Percentiles rank a stretch among this genome's conserved stretches.
Evolutionary conservation across 768 basidiomycete genomes (phyloP).

Genomic region (Amanita exitialis): DNA sequence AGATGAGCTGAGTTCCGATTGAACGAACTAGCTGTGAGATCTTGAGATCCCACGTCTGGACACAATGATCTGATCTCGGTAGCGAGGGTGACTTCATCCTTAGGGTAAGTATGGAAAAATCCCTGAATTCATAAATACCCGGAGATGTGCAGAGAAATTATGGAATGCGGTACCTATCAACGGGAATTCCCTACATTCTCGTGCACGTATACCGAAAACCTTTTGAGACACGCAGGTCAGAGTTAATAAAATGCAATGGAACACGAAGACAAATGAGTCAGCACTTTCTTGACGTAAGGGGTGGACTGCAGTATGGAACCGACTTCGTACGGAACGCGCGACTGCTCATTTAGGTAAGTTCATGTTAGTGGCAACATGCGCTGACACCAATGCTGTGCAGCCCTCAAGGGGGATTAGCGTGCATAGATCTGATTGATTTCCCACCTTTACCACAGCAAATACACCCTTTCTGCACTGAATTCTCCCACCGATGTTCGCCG

Average conservation of each 20-base stretch:
- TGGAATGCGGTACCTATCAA: neutral
- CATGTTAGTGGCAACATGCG: neutral
- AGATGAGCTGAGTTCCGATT: neutral
- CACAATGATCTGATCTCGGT: conserved; percentile 1
- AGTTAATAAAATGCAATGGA: neutral
- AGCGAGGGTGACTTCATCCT: conserved; percentile 4
- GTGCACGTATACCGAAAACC: neutral
- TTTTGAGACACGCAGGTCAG: neutral
- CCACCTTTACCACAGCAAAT: neutral
- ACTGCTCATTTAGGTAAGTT: neutral
- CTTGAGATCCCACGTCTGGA: conserved; percentile 3
- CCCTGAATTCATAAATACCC: conserved; percentile 2
- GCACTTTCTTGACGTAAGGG: neutral
- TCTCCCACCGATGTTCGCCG: neutral
- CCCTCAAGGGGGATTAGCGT: conserved; percentile 4
- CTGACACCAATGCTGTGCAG: neutral
- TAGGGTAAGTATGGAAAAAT: neutral
- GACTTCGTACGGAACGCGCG: neutral
- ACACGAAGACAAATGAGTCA: neutral
- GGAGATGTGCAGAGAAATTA: neutral
- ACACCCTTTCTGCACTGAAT: neutral
- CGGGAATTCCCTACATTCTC: neutral
- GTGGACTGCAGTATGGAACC: neutral
- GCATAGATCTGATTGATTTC: neutral
- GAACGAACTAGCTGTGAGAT: conserved; percentile 5